Percentiles rank a stretch among this genome's conserved stretches.
Conservation (phyloP, 805 yeast species). For the Sugiyamaella qingdaonensis region DNA sequence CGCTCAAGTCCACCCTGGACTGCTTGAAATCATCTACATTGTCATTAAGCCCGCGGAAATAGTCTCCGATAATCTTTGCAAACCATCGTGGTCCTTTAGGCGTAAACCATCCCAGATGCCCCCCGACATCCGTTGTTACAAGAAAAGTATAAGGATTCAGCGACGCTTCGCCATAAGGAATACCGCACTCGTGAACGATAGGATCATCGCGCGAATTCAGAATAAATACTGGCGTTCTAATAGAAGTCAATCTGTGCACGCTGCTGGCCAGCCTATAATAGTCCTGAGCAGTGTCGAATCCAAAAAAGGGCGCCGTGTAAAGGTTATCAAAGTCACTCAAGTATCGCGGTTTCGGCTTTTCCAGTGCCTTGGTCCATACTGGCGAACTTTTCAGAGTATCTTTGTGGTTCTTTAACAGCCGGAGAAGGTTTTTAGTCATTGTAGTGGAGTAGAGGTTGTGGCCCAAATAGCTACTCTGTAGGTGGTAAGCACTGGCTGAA, state of each 20-base stretch:
- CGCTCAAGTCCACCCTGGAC: slow-evolving; percentile 11
- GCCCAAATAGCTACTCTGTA: slow-evolving; percentile 44
- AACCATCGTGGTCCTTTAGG: slow-evolving; percentile 64
- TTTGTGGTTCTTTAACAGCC: slow-evolving; percentile 42
- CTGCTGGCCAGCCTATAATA: slow-evolving; percentile 67
- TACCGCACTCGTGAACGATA: slow-evolving; percentile 47
- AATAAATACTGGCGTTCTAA: slow-evolving; percentile 60
- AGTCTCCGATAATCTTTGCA: slow-evolving; percentile 45
- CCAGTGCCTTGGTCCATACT: slow-evolving; percentile 30
- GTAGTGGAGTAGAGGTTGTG: slow-evolving; percentile 45
- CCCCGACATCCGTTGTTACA: slow-evolving; percentile 64
- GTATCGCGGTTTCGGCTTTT: slow-evolving; percentile 15
- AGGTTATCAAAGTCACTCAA: slow-evolving; percentile 58
- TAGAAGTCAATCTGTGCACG: slow-evolving; percentile 43
- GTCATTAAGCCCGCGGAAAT: slow-evolving; percentile 36
- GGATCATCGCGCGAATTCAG: slow-evolving; percentile 75
- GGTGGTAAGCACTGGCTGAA: slow-evolving; percentile 41
- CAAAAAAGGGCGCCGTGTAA: slow-evolving; percentile 63
- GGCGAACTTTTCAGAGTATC: slow-evolving; percentile 34
- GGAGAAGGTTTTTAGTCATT: slow-evolving; percentile 46
- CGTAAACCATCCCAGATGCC: slow-evolving; percentile 78
- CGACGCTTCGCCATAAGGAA: slow-evolving; percentile 50
- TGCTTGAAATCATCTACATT: slow-evolving; percentile 25
- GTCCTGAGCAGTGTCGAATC: slow-evolving; percentile 57
- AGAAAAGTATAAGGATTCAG: slow-evolving; percentile 57